These are phyloP conservation scores for Marsdenia floribunda DNA, from an alignment of 257 asterid species.

Conservation along the genomic window DNA sequence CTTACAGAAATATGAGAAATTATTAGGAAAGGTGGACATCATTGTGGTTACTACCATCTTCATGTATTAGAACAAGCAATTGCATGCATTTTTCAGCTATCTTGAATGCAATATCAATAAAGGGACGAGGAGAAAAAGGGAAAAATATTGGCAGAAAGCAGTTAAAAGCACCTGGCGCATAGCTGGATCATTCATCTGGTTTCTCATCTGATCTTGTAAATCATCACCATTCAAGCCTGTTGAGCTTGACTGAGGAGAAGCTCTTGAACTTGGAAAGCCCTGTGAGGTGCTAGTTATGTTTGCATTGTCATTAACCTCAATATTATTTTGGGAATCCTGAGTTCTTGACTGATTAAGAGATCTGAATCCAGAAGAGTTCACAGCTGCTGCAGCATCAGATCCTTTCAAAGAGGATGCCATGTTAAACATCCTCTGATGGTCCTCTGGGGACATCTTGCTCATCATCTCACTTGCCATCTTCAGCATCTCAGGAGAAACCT, in stretches of 20 bases:
- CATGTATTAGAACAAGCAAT: neutral
- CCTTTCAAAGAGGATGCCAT: slow-evolving; percentile 72
- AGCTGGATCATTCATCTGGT: slow-evolving; percentile 95
- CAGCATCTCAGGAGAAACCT: slow-evolving; percentile 69
- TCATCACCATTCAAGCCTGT: slow-evolving; percentile 44
- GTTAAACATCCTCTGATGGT: slow-evolving; percentile 62
- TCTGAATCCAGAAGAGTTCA: slow-evolving; percentile 31
- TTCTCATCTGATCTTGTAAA: slow-evolving; percentile 92
- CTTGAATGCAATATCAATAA: neutral
- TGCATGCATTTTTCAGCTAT: neutral
- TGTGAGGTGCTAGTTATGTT: slow-evolving; percentile 48
- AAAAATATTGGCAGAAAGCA: neutral
- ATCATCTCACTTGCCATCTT: slow-evolving; percentile 87
- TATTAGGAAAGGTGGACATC: neutral
- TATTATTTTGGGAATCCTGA: slow-evolving; percentile 28
- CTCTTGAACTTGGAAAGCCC: slow-evolving; percentile 26
- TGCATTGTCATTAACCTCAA: slow-evolving; percentile 24
- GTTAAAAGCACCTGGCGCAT: slow-evolving; percentile 70
- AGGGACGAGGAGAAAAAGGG: neutral
- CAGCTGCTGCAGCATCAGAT: slow-evolving; percentile 36
- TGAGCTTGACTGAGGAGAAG: slow-evolving; percentile 40
- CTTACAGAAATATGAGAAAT: neutral
- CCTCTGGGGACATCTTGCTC: slow-evolving; percentile 87
- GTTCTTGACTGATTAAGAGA: slow-evolving; percentile 29
- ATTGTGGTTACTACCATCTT: neutral